Evolutionary conservation across 495 filamentous ascomycete species (phyloP), one percentile per base, ranked within the genome.

Genomic region (Neurospora sublineolata): DNA sequence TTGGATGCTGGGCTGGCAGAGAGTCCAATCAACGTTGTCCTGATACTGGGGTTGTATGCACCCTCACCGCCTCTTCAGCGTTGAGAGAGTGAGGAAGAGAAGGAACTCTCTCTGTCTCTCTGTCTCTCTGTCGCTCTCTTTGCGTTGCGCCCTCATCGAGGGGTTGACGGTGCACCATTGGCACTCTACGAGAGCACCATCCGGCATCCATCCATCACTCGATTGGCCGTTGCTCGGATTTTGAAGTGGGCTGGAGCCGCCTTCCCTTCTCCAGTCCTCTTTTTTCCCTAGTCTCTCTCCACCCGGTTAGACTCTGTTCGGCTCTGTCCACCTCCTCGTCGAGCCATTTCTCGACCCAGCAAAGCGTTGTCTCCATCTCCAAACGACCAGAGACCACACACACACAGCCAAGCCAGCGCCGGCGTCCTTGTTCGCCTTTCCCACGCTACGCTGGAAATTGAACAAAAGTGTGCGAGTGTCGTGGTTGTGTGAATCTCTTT

Each of bases 31-130:
- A 80, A 68, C 38, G 33, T n/a, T 14, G 70, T 30, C n/a, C 67
- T 36, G 68, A 58, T 40, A 46, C 78, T 75, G 71, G 78, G 79
- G 75, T 76, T 70, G 72, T 64, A 78, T 75, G 78, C 79, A 73
- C 76, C 73, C 76, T 81, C 79, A 81, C 79, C 79, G 79, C 79
- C 75, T 81, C 79, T 81, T 81, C 79, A 76, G 76, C 74, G 68
- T 68, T 60, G 23, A 60, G 11, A 68, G 16, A n/a, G n/a, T n/a
- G n/a, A n/a, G n/a, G n/a, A n/a, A n/a, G n/a, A n/a, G 33, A 67
- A 52, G 69, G 33, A 40, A 37, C 42, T 71, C 69, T 69, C 67
- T 41, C 60, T 71, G 67, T 67, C 67, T 41, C 38, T 67, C 72
- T 67, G 70, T 58, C 69, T 60, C 41, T 38, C 68, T 58, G 23